Evolutionary conservation across 148 eudicot genomes (phyloP), one percentile per base, ranked within the genome.

Genomic region (Rhododendron kiyosumense): DNA sequence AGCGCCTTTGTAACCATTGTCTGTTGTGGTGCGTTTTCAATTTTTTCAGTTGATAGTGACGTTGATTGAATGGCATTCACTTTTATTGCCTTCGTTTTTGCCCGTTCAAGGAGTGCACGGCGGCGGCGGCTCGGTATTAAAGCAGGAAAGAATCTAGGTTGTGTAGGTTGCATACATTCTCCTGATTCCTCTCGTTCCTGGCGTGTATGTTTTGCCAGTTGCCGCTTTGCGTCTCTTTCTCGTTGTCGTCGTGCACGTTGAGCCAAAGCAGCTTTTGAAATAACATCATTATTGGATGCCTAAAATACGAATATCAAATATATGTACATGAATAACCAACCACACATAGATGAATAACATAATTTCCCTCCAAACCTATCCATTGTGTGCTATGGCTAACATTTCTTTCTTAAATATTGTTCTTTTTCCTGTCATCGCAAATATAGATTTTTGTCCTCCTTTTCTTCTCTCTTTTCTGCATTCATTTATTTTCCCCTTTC

Each of bases 181-280:
- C 41, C 76, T 4, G 17, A 71, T 30, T 32, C 30, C 76, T 71
- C 41, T 71, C 41, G 38, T 32, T 71, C 76, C 76, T 30, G 41
- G 17, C 3, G 41, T 71, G 18, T 30, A 15, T 9, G 38, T 30
- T 71, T 34, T 71, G 34, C 38, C 36, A 71, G 20, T 71, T 71
- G 38, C 18, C 34, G 76, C 20, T 30, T 32, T 71, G 76, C 41
- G 20, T 71, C 76, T 71, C 76, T 75, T 75, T 75, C 79, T 18
- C 46, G 46, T 18, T 75, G 46, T 75, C 79, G 79, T 36, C 79
- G 79, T 75, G 46, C 79, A 75, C 79, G 79, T 75, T 75, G 79
- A 18, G 79, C 79, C 46, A 36, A 38, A 18, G 79, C 79, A 75
- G 48, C 48, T 75, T 75, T 75, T 75, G 79, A 75, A 34, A 75